These are phyloP conservation scores for Azolla pinnata DNA, from an alignment of 75 land plant species.

Conservation along the genomic window DNA sequence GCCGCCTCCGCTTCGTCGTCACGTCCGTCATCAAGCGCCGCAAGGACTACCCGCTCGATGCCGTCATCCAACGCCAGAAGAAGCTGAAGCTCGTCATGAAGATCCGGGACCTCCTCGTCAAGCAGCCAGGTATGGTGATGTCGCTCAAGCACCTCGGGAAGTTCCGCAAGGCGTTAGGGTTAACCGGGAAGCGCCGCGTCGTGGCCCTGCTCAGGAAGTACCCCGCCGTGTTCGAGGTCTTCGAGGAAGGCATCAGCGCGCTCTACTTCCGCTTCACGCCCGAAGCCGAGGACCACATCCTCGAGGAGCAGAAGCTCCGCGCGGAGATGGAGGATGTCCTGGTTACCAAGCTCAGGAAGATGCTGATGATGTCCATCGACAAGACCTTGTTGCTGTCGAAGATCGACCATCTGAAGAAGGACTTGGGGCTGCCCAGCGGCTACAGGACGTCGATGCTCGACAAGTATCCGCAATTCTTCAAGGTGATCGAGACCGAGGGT, in stretches of 20 bases:
- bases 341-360: constrained; percentile 67
- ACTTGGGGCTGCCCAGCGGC: constrained; percentile 77
- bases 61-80: constrained; percentile 82
- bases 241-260: constrained; percentile 69
- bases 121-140: constrained; percentile 78
- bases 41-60: constrained; percentile 74
- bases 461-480: constrained; percentile 74
- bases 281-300: constrained; percentile 56
- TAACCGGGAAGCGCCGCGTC: constrained; percentile 45
- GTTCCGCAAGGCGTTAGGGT: constrained; percentile 47
- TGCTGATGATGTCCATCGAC: constrained; percentile 93
- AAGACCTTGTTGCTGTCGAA: constrained; percentile 63
- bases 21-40: constrained; percentile 64
- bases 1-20: constrained; percentile 22
- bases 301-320: constrained; percentile 60
- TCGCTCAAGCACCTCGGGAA: constrained; percentile 53
- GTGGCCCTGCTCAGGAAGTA: constrained; percentile 62
- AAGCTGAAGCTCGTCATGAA: constrained; percentile 71
- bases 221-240: constrained; percentile 75
- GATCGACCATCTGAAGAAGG: constrained; percentile 69
- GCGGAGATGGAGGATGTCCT: constrained; percentile 63
- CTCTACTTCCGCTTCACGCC: constrained; percentile 58
- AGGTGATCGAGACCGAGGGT: constrained; percentile 46
- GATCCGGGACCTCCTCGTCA: constrained; percentile 73
- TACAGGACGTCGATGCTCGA: constrained; percentile 50